Base-by-base conservation (phyloP, 169 alveolate species). In the Neospora caninum region DNA sequence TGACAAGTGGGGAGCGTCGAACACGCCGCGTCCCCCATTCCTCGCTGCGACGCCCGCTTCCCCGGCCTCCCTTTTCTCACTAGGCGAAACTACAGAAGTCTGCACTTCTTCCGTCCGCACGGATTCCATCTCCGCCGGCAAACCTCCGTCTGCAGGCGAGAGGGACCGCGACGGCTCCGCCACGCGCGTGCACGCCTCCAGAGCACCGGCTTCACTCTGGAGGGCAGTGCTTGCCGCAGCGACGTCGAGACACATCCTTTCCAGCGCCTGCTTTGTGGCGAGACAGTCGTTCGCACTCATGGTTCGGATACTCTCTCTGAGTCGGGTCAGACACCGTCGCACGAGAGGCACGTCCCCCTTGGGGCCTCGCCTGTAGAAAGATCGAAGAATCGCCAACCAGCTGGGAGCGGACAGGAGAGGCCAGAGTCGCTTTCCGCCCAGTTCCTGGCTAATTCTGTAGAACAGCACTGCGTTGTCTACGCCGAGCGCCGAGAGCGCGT, bases 271-370 rank as follows among this genome's bases (percentile, higher is more conserved):
- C 84, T 22, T 73, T 27, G 84, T 36, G 84, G 39, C 18, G 84
- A 1, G 43, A 73, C 84, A 73, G 43, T 73, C 84, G 39, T n/a
- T 43, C 43, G 43, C 42, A n/a, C n/a, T n/a, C 84, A 73, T 73
- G n/a, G 49, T 73, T 73, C 18, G 25, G 27, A 73, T 36, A 10
- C 39, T n/a, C 16, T 22, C 45, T 22, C 84, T 22, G 43, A 73
- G 39, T 2, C 84, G 39, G 25, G 39, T 36, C 27, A 73, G 49
- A 36, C 84, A 73, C 39, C 84, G 84, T 1, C 42, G 84, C 39
- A 73, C 84, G 84, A 73, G 84, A 22, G 84, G 84, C 39, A 73
- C 84, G 41, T 73, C 84, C 43, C 84, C 84, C 42, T 73, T 73
- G n/a, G 49, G n/a, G 67, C 89, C 53, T 13, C 64, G 53, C 36